Evolutionary conservation across 805 yeast genomes (phyloP), one percentile per base, ranked within the genome.

Genomic region (Nakazawaea anatomiae): DNA sequence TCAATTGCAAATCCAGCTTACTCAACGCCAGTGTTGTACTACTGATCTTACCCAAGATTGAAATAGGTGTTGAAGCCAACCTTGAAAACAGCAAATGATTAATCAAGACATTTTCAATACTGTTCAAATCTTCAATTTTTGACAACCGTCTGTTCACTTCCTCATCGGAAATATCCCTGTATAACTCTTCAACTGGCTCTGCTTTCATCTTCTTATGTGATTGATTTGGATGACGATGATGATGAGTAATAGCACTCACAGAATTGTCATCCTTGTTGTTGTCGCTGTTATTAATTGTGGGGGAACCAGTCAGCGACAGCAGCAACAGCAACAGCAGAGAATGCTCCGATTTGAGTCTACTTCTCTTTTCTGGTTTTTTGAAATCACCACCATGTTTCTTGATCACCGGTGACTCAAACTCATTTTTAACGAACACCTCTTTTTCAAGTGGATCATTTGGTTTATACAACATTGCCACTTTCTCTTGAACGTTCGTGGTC

Each of bases 71-170:
- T 39, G 94, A 91, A 28, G 90, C 80, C 27, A 89, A 75, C 52
- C 96, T 78, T 4, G 97, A 87, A 67, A 87, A 94, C 12, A 98
- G 97, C 52, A 92, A 73, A 65, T 89, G 94, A 62, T 94, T 94
- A 44, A 82, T 76, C 46, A 90, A 70, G 9, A 89, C 76, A 63
- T 85, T 84, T 48, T 76, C 76, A 44, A 89, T 71, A 44, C 81
- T 83, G 3, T 66, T 69, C 42, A 79, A 60, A 42, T 77, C 75
- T 4, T 70, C 60, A 18, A 79, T 65, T 3, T 62, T 31, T 30
- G 31, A 18, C 35, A 49, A 46, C 14, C 35, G 38, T 10, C n/a
- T 18, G 10, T 42, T 31, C 5, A 45, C 47, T 40, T 52, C 54
- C 25, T 44, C 50, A 30, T 52, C 50, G 8, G 47, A 40, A 36